Evolutionary conservation across 768 basidiomycete genomes (phyloP), one percentile per base, ranked within the genome.

Genomic region (Dictyophora rubrovolvata): DNA sequence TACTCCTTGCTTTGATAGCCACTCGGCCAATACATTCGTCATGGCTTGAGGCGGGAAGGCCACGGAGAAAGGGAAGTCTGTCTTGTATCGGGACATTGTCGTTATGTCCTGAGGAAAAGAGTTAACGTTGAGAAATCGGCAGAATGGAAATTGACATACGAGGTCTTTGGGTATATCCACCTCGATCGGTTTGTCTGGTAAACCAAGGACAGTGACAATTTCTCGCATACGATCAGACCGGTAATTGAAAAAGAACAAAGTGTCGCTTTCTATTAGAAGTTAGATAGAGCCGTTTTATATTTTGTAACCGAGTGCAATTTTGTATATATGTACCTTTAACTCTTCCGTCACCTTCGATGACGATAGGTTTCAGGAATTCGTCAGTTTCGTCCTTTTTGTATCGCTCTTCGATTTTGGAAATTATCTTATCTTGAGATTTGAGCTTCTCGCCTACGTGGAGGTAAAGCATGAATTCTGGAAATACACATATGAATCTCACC

Each of bases 211-310:
- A 28, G 80, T 74, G n/a, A 75, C 79, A 61, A 96, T 86, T 73
- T 97, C 93, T 51, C 93, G 84, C 88, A 97, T 91, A 55, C 94
- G 86, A 70, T 97, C 93, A 0, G 93, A 94, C 61, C 94, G 86
- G 72, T 97, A 96, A 76, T 97, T 97, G 84, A 95, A 97, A 75
- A 89, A 84, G 80, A 95, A 96, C 4, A 97, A 68, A 0, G 93
- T 94, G 71, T 96, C 93, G 48, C 75, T 79, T 59, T 92, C 91
- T 91, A 63, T 8, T 36, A 6, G 46, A 37, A 46, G 7, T 42
- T 16, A 20, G 42, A 42, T 12, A 51, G 18, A 11, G 28, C 18
- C 6, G 50, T 14, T 42, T 51, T 28, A 8, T 28, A 28, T 16
- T 18, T 22, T 17, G 53, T 42, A 23, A 65, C 21, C 50, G 42